phyloP scores from a whole-genome alignment of 2,329 filamentous ascomycete species.

The Colletotrichum scovillei region DNA sequence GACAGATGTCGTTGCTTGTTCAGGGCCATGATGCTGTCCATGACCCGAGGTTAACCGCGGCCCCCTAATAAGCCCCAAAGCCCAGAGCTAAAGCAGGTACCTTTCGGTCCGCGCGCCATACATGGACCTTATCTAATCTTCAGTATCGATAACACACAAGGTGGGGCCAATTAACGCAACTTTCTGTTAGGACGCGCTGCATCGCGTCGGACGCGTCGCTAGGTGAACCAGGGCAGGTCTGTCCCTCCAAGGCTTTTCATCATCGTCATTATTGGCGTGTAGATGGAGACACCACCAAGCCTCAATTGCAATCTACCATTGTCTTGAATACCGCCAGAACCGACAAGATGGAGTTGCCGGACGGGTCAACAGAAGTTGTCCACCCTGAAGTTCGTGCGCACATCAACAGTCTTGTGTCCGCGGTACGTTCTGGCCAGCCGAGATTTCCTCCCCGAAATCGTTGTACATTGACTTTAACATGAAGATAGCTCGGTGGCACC shows the following conservation, averaged over 20 bases:
- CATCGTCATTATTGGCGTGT: background rate
- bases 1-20: constrained; percentile 20
- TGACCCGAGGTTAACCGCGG: constrained; percentile 56
- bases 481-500: constrained; percentile 82
- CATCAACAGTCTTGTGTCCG: constrained; percentile 92
- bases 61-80: constrained; percentile 32
- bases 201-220: constrained; percentile 30
- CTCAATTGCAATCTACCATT: background rate
- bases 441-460: background rate
- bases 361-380: constrained; percentile 70
- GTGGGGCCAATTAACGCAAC: background rate
- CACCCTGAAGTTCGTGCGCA: constrained; percentile 94
- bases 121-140: background rate
- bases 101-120: background rate
- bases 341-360: constrained; percentile 64
- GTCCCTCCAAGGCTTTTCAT: constrained; percentile 6
- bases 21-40: constrained; percentile 24
- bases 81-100: background rate
- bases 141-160: background rate
- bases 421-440: constrained; percentile 67
- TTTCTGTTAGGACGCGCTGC: constrained; percentile 16
- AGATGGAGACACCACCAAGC: constrained; percentile 17
- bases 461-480: constrained; percentile 31
- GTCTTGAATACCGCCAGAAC: background rate
- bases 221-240: background rate